A percentile compares a stretch with the other conserved stretches of the same genome.
phyloP scores from a whole-genome alignment of 345 rosid genomes.

The Pseudoturritis turrita region DNA sequence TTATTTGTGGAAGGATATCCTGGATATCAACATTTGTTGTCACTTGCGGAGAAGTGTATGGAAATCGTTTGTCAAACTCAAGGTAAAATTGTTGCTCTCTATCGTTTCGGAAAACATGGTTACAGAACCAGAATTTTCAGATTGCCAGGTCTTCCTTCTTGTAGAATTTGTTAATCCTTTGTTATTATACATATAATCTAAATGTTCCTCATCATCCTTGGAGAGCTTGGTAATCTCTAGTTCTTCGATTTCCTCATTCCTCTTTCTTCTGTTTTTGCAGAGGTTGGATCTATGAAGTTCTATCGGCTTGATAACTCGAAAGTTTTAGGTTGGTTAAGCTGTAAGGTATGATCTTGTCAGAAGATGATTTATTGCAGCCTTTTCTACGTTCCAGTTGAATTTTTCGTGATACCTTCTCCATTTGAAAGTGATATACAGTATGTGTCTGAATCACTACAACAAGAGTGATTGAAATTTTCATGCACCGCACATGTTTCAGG shows the following conservation, averaged over 20 bases:
- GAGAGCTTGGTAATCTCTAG: neutral
- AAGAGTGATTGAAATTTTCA: neutral
- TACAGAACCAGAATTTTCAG: neutral
- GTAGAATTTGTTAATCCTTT: neutral
- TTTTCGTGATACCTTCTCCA: neutral
- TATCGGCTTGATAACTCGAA: slow-evolving; percentile 80
- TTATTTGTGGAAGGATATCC: slow-evolving; percentile 60
- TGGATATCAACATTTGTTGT: slow-evolving; percentile 54
- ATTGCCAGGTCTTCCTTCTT: neutral
- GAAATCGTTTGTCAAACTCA: slow-evolving; percentile 75
- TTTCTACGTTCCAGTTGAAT: neutral
- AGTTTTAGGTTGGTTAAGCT: slow-evolving; percentile 71
- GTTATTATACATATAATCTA: neutral
- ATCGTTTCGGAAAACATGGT: neutral
- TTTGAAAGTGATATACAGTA: neutral
- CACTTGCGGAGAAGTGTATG: slow-evolving; percentile 73
- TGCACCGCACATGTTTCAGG: neutral
- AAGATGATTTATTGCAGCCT: neutral
- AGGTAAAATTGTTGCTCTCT: slow-evolving; percentile 43
- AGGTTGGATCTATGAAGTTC: slow-evolving; percentile 68
- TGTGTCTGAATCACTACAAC: neutral
- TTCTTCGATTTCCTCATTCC: neutral
- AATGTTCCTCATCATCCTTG: neutral
- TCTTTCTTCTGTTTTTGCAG: slow-evolving; percentile 40
- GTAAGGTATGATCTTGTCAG: slow-evolving; percentile 51